These are phyloP conservation scores for Chytriomyces sp. DNA, from an alignment of 192 early-diverging fungal species.

Conservation along the genomic window DNA sequence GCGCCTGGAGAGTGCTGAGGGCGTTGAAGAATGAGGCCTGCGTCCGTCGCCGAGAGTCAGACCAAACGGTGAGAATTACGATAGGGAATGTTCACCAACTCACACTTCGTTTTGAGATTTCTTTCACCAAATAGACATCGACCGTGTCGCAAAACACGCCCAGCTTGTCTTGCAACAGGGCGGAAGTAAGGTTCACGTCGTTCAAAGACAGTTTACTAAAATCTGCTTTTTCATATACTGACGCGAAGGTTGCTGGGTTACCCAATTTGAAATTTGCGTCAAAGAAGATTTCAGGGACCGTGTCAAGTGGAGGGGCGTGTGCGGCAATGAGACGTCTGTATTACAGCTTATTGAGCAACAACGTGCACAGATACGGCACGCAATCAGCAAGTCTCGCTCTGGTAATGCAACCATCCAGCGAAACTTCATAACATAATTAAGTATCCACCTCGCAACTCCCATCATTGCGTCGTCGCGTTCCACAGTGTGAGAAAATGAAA, in stretches of 20 bases:
- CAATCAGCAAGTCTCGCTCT: too few species aligned
- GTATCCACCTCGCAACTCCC: too few species aligned
- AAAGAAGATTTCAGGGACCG: constrained; percentile 88
- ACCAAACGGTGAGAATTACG: neutral
- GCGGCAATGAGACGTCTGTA: constrained; percentile 57
- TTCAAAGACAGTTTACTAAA: constrained; percentile 50
- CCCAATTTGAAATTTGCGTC: constrained; percentile 81
- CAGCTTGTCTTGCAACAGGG: constrained; percentile 84
- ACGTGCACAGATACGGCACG: too few species aligned
- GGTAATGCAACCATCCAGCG: neutral
- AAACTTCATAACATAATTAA: constrained; percentile 6
- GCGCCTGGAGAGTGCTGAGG: constrained; percentile 84
- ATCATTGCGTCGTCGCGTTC: too few species aligned
- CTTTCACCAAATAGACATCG: constrained; percentile 89
- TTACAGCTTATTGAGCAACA: too few species aligned
- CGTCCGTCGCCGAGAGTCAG: neutral
- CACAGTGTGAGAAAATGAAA: neutral
- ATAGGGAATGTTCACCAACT: neutral
- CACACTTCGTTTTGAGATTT: constrained; percentile 89
- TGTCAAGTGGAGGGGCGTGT: constrained; percentile 74
- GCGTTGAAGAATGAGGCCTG: constrained; percentile 91
- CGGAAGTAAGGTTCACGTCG: constrained; percentile 60
- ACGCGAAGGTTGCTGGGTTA: constrained; percentile 86
- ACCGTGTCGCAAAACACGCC: constrained; percentile 90
- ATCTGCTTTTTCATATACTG: constrained; percentile 76